These are phyloP conservation scores for Crithidia sp. DNA, from an alignment of 208 protist genomes.

Conservation along the genomic window DNA sequence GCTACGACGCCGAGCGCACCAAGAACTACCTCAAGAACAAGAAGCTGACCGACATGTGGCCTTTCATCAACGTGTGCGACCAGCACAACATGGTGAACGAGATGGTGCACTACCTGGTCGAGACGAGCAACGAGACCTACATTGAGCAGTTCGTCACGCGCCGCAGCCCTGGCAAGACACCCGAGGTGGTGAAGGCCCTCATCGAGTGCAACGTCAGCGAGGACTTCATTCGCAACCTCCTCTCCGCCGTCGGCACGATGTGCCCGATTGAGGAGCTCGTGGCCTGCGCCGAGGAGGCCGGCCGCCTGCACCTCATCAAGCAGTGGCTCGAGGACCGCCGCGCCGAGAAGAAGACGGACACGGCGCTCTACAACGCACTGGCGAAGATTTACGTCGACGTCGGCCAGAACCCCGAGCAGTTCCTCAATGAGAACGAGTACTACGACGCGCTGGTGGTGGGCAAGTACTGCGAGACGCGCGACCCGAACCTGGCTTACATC, in stretches of 20 bases:
- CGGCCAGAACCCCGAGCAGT: constrained; percentile 96
- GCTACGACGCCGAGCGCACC: constrained; percentile 97
- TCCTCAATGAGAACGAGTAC: constrained; percentile 97
- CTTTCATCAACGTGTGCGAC: constrained; percentile 99
- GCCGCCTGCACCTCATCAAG: constrained; percentile 97
- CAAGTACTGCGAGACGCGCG: constrained; percentile 99
- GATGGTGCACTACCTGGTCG: constrained; percentile 97
- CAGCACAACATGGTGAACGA: constrained; percentile 98
- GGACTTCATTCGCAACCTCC: constrained; percentile 96
- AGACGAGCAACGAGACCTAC: constrained; percentile 95
- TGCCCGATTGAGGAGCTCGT: constrained; percentile 95
- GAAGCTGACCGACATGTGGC: constrained; percentile 97
- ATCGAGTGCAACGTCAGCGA: constrained; percentile 98
- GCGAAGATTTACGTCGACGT: constrained; percentile 99
- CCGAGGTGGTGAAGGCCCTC: constrained; percentile 97
- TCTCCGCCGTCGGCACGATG: constrained; percentile 95
- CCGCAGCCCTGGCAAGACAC: constrained; percentile 97
- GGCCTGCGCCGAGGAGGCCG: constrained; percentile 75
- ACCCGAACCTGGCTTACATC: constrained; percentile 98
- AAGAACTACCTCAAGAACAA: constrained; percentile 99
- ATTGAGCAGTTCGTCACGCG: constrained; percentile 98
- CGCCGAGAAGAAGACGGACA: constrained; percentile 95
- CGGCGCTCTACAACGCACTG: constrained; percentile 98
- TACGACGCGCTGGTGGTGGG: constrained; percentile 97
- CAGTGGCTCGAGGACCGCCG: constrained; percentile 98